Percentiles rank a stretch among this genome's conserved stretches.
These are phyloP conservation scores for Inonotus hispidus DNA, from an alignment of 1,284 basidiomycete genomes.

Conservation along the genomic window DNA sequence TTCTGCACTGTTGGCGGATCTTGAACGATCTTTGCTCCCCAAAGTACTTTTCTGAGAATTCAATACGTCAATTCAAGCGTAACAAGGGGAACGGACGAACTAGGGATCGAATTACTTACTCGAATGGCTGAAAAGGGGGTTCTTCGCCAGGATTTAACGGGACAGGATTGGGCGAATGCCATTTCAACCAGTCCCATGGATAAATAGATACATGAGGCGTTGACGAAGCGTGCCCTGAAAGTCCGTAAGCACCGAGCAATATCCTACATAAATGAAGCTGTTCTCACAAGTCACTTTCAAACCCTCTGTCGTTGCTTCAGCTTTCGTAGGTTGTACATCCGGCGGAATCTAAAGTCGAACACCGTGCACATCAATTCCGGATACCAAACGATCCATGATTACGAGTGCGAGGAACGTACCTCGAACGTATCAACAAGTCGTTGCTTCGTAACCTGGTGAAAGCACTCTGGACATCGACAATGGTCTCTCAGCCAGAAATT, in stretches of 20 bases:
- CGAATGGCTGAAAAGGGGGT: constrained; percentile 20
- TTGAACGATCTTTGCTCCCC: constrained; percentile 75
- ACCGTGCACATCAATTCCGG: not conserved
- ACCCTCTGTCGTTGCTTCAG: constrained; percentile 58
- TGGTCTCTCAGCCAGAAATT: constrained; percentile 78
- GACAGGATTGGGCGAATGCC: constrained; percentile 72
- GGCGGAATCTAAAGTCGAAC: constrained; percentile 56
- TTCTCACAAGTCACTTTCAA: constrained; percentile 62
- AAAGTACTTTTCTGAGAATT: constrained; percentile 59
- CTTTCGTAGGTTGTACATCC: constrained; percentile 62
- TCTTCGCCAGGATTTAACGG: constrained; percentile 38
- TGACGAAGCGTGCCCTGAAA: constrained; percentile 50
- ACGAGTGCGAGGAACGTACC: constrained; percentile 37
- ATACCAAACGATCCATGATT: not conserved
- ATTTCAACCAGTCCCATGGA: constrained; percentile 81
- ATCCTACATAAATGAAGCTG: not conserved
- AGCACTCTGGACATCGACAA: constrained; percentile 85
- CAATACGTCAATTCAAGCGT: constrained; percentile 6
- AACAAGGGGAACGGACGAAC: no score
- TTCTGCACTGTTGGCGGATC: constrained; percentile 76
- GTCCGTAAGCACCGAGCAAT: not conserved
- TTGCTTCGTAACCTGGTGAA: constrained; percentile 88
- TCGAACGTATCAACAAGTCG: constrained; percentile 82
- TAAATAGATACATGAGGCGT: constrained; percentile 71
- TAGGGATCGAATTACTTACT: constrained; percentile 3